Percentiles rank a stretch among this genome's conserved stretches.
These are phyloP conservation scores for Aspergillus luchuensis DNA, from an alignment of 2,329 filamentous ascomycete species.

Conservation along the genomic window DNA sequence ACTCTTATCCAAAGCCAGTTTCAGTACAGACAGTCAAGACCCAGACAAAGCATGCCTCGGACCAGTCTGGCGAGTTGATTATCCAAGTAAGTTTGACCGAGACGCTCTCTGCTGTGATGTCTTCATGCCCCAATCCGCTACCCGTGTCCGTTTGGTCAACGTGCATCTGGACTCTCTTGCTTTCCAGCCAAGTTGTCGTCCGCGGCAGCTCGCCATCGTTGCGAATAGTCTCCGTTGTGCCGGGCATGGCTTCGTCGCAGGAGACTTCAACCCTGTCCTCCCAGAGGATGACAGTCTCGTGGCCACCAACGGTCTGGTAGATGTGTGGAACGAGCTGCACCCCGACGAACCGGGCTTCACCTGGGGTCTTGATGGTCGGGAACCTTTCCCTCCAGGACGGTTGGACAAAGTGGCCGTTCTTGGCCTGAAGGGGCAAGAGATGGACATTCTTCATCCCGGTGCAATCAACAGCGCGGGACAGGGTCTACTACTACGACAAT, in stretches of 20 bases:
- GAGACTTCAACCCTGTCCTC: slow-evolving; percentile 46
- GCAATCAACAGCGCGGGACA: not conserved
- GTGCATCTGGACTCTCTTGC: slow-evolving; percentile 45
- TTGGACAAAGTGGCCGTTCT: slow-evolving; percentile 43
- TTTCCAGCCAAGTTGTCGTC: slow-evolving; percentile 32
- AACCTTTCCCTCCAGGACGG: slow-evolving; percentile 35
- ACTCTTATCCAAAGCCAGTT: not conserved
- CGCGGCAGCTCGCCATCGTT: slow-evolving; percentile 32
- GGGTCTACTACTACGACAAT: not conserved
- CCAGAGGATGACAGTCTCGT: slow-evolving; percentile 38
- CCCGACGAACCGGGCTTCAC: slow-evolving; percentile 38
- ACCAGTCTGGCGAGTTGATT: slow-evolving; percentile 35
- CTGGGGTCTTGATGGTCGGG: slow-evolving; percentile 41
- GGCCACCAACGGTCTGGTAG: slow-evolving; percentile 34
- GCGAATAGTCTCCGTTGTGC: slow-evolving; percentile 27
- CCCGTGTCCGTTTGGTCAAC: slow-evolving; percentile 38
- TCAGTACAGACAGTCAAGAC: slow-evolving; percentile 19
- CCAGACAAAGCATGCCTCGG: slow-evolving; percentile 25
- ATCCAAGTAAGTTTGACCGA: slow-evolving; percentile 30
- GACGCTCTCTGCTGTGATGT: slow-evolving; percentile 17
- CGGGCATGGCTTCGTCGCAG: slow-evolving; percentile 39
- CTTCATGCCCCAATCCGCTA: slow-evolving; percentile 7
- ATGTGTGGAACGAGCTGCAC: slow-evolving; percentile 38
- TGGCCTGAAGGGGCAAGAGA: slow-evolving; percentile 26
- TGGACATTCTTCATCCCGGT: slow-evolving; percentile 25